Evolutionary conservation across 176 grass and related monocot species (phyloP), one percentile per base, ranked within the genome.

Genomic region (Poa annua): DNA sequence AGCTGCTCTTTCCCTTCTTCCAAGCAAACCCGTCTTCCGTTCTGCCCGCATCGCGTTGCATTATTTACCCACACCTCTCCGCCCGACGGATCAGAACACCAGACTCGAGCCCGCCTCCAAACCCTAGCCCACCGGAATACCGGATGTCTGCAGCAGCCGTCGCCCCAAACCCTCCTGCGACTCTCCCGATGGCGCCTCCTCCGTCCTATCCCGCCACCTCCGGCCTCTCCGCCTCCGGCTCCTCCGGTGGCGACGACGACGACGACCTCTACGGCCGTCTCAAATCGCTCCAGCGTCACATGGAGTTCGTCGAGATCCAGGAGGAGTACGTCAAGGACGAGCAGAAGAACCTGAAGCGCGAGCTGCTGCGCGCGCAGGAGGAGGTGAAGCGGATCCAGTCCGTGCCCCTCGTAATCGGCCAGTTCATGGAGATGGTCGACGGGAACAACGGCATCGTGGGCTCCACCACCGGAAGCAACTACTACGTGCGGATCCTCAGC

Each of bases 381-480:
- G 95, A 98, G 85, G 96, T 98, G 16, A 98, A 98, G 85, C 84
- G 96, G 83, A 98, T 98, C 85, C 96, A 98, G 85, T 98, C 96
- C 17, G 96, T 98, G 13, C 92, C 96, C 4, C 92, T 98, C 52
- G 96, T 98, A 67, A 98, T 98, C 64, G 96, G 96, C 76, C 96
- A 98, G 90, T 98, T 98, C 77, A 98, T 98, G 96, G 96, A 98
- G 88, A 98, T 98, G 96, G 96, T 98, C 66, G 96, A 98, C 87
- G 91, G 92, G 66, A 98, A 98, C 80, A 95, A 98, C 61, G 96
- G 96, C 34, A 98, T 98, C 83, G 96, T 98, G 1, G 96, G 96
- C 39, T 98, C 96, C 42, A 98, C 96, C 69, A 98, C 96, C 8
- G 96, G 96, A 20, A 95, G 92, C 69, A 98, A 98, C 84, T 98